phyloP scores from a whole-genome alignment of 192 early-diverging fungal genomes.

The Gaertneriomyces sp. region DNA sequence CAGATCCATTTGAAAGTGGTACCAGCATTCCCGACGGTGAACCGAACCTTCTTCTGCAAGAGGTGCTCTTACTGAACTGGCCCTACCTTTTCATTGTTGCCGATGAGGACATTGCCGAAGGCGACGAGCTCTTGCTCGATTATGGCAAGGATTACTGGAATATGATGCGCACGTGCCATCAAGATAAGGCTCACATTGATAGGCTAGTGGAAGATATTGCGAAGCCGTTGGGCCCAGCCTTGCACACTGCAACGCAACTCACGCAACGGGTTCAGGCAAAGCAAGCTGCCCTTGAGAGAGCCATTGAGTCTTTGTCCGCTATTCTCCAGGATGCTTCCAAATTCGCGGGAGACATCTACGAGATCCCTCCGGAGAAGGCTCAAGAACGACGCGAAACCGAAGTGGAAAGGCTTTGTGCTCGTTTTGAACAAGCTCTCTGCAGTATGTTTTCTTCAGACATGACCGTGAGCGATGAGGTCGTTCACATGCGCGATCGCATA shows the following conservation, averaged over 20 bases:
- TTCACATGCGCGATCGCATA: neutral
- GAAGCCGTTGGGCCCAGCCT: conserved; percentile 1
- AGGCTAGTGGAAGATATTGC: conserved; percentile 7
- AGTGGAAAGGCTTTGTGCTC: neutral
- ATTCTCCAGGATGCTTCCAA: neutral
- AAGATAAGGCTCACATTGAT: conserved; percentile 3
- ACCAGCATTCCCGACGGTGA: neutral
- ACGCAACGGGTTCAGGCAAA: conserved; percentile 3
- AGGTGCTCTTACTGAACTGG: conserved; percentile 17
- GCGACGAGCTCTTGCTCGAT: conserved; percentile 19
- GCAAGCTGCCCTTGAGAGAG: conserved; percentile 4
- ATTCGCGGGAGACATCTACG: no score
- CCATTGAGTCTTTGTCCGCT: neutral
- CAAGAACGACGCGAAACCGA: neutral
- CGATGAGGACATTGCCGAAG: conserved; percentile 7
- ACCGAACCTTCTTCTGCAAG: conserved; percentile 5
- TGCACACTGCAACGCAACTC: neutral
- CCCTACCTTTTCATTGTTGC: conserved; percentile 25
- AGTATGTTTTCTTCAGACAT: neutral
- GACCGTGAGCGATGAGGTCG: neutral
- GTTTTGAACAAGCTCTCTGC: neutral
- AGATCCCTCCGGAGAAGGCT: neutral
- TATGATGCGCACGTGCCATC: neutral
- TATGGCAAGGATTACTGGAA: conserved; percentile 19
- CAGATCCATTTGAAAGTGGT: conserved; percentile 12